Evolutionary conservation across 2,329 filamentous ascomycete genomes (phyloP).

Genomic region (Epichloe scottii): DNA sequence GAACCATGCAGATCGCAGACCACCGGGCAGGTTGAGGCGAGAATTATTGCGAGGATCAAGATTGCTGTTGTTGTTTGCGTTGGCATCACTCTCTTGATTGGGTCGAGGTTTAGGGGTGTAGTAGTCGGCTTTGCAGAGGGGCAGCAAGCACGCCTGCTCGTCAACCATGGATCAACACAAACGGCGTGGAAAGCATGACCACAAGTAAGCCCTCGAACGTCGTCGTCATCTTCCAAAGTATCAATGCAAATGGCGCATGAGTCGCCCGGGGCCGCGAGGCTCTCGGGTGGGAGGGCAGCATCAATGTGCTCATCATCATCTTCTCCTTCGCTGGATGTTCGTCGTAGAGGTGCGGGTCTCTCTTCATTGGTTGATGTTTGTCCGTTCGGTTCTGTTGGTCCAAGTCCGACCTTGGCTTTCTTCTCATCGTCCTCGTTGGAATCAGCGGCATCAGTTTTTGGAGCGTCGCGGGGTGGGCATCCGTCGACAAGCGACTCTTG

Average conservation of each 20-base stretch:
- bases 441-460: constrained; percentile 8
- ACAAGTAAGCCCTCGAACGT: constrained; percentile 85
- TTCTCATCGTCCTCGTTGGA: constrained; percentile 9
- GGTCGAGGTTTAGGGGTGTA: constrained; percentile 85
- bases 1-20: constrained; percentile 28
- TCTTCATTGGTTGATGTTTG: constrained; percentile 14
- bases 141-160: constrained; percentile 85
- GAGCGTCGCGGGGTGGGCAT: constrained; percentile 10
- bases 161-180: constrained; percentile 94
- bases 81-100: constrained; percentile 19
- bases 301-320: constrained; percentile 73
- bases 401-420: constrained; percentile 7
- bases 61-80: constrained; percentile 9
- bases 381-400: constrained; percentile 10
- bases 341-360: constrained; percentile 21
- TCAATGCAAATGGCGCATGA: constrained; percentile 96
- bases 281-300: constrained; percentile 67
- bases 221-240: constrained; percentile 84
- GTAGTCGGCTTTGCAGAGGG: constrained; percentile 95
- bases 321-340: constrained; percentile 37
- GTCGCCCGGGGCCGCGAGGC: constrained; percentile 72
- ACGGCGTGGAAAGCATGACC: constrained; percentile 97
- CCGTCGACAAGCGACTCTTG: constrained; percentile 32
- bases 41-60: constrained; percentile 26
- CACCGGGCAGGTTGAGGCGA: constrained; percentile 36